These are phyloP conservation scores for Arctium minus DNA, from an alignment of 129 eudicot genomes.

Conservation along the genomic window DNA sequence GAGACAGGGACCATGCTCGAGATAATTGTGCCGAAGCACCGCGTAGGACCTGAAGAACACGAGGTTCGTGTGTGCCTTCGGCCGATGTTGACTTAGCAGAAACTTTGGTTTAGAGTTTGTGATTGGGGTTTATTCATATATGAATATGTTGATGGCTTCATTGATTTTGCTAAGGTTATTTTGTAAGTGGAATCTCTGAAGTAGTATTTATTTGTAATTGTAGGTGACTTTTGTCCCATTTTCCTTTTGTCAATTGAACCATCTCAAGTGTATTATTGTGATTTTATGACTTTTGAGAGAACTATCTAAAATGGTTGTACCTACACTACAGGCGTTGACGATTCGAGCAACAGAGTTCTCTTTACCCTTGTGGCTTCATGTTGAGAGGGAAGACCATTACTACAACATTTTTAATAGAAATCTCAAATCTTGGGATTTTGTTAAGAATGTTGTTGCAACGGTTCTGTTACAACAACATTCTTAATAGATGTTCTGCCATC, in stretches of 20 bases:
- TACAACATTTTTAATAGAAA: no score
- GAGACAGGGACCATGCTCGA: slow-evolving; percentile 68
- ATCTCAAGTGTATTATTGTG: slow-evolving; percentile 16
- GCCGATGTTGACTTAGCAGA: slow-evolving; percentile 29
- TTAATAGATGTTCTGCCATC: no score
- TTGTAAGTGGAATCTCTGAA: slow-evolving; percentile 23
- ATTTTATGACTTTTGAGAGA: background rate
- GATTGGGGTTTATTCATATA: background rate
- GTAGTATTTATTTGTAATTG: slow-evolving; percentile 2
- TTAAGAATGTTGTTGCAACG: no score
- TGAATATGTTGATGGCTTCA: slow-evolving; percentile 12
- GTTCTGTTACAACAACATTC: no score
- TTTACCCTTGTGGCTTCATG: no score
- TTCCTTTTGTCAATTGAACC: slow-evolving; percentile 14
- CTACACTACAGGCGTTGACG: no score
- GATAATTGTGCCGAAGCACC: slow-evolving; percentile 75
- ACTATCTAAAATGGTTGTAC: no score
- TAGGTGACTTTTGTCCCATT: slow-evolving; percentile 13
- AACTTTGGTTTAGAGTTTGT: slow-evolving; percentile 18
- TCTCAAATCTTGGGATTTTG: no score
- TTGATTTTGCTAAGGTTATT: slow-evolving; percentile 30
- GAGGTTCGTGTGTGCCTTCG: slow-evolving; percentile 80
- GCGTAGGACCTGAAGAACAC: slow-evolving; percentile 83
- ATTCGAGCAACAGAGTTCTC: no score
- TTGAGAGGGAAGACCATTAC: no score